Percentiles rank a stretch among this genome's conserved stretches.
Conservation (phyloP, 2,329 filamentous ascomycete species). For the Cadophora gregata region DNA sequence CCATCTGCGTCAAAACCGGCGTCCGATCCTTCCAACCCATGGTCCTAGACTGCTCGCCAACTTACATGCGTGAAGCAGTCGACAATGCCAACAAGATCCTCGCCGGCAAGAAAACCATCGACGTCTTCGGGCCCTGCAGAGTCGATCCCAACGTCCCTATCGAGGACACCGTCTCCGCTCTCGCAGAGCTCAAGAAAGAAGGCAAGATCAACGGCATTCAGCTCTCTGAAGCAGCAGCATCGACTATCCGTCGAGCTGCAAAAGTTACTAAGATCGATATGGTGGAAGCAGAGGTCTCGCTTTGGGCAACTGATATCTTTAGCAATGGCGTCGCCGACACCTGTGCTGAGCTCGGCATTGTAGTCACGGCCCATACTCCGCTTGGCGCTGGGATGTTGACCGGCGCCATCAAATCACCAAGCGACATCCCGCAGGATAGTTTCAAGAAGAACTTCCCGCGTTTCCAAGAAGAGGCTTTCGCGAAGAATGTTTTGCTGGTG, state of each 20-base stretch:
- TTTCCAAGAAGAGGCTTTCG: conserved; percentile 66
- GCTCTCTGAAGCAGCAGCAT: conserved; percentile 49
- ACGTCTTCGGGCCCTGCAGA: conserved; percentile 58
- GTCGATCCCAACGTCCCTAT: conserved; percentile 52
- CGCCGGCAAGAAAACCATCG: conserved; percentile 53
- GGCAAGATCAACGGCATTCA: conserved; percentile 52
- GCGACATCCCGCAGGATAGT: conserved; percentile 61
- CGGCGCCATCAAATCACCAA: conserved; percentile 52
- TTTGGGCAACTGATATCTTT: conserved; percentile 47
- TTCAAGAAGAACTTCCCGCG: conserved; percentile 64
- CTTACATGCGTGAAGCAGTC: conserved; percentile 59
- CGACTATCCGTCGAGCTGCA: conserved; percentile 48
- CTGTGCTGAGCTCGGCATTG: conserved; percentile 65
- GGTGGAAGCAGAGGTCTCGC: conserved; percentile 53
- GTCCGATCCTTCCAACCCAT: conserved; percentile 44
- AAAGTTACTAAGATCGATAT: conserved; percentile 46
- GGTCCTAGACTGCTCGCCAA: conserved; percentile 55
- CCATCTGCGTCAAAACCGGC: conserved; percentile 67
- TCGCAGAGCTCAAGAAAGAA: conserved; percentile 46
- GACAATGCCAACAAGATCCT: conserved; percentile 58
- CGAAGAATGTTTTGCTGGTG: conserved; percentile 67
- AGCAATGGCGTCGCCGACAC: conserved; percentile 48
- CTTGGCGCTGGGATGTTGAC: conserved; percentile 66
- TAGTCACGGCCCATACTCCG: conserved; percentile 68
- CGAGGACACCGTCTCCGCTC: conserved; percentile 42